Base-by-base conservation (phyloP, 495 filamentous ascomycete genomes). In the Usnea hakonensis region DNA sequence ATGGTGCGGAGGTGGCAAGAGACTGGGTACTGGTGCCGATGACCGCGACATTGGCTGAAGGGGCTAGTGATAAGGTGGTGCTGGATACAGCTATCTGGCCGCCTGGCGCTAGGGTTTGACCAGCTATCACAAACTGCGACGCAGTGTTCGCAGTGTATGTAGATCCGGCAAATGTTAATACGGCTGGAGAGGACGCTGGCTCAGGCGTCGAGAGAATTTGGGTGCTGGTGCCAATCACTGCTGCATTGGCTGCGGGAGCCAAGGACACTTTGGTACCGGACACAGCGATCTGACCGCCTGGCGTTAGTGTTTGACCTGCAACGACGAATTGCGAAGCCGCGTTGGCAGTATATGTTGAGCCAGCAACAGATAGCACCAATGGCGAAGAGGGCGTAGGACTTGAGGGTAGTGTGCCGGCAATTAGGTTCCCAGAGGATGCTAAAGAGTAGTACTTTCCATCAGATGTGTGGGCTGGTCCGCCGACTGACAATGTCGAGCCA, bases 361-460 rank as follows among this genome's bases (percentile, higher is more conserved):
- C 58, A 26, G 28, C 58, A 35, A 60, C 40, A 11, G 58, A 44
- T 17, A 60, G 46, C 23, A 60, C 58, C 5, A 43, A 43, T 52
- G 48, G 48, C 28, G 48, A 33, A 11, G 33, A 57, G 16, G 54
- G 54, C 4, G 2, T n/a, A 3, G 54, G 35, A 38, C 9, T 30
- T 19, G 33, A 16, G 11, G 55, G 28, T 32, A 64, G 16, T 2
- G 63, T 65, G 8, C 63, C 63, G 10, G 63, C 63, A 14, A 65
- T 43, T 28, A 65, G 30, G 26, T 43, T 61, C 0, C 63, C 63
- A 14, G 57, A 54, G 30, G 57, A 19, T 1, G 38, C 58, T 8
- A 65, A n/a, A 19, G 63, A 65, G 21, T 55, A 61, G 54, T 56
- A 65, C 16, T 55, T 60, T 30, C 63, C 63, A n/a, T 36, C 37